A percentile compares a stretch with the other conserved stretches of the same genome.
These are phyloP conservation scores for Ceratocystis huliohia DNA, from an alignment of 2,329 filamentous ascomycete species.

Conservation along the genomic window DNA sequence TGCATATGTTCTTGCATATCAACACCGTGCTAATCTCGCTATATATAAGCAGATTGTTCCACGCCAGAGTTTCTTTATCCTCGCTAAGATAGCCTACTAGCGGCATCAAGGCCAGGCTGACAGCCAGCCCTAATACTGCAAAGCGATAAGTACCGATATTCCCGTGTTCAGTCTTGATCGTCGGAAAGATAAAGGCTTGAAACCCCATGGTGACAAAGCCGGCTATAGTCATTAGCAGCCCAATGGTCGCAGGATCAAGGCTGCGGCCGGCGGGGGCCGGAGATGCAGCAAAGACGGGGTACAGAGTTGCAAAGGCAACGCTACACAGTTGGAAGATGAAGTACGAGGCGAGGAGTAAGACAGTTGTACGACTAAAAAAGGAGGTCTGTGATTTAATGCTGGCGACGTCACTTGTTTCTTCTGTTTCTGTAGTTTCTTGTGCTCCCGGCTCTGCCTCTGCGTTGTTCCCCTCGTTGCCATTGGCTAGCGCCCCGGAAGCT, in stretches of 20 bases:
- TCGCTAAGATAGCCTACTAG: constrained; percentile 66
- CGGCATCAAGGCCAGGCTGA: constrained; percentile 78
- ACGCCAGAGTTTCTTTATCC: background rate
- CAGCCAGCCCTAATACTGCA: constrained; percentile 64
- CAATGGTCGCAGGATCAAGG: constrained; percentile 67
- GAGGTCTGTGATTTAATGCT: background rate
- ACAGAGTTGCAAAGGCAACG: constrained; percentile 88
- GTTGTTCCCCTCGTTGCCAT: background rate
- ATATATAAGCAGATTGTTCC: constrained; percentile 54
- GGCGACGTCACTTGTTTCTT: background rate
- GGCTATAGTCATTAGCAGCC: constrained; percentile 71
- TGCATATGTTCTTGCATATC: constrained; percentile 77
- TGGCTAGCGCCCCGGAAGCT: background rate
- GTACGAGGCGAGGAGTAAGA: constrained; percentile 72
- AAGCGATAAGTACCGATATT: constrained; percentile 75
- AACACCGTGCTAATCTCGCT: constrained; percentile 67
- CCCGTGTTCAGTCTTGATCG: constrained; percentile 63
- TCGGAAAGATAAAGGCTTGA: constrained; percentile 74
- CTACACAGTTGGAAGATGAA: constrained; percentile 89
- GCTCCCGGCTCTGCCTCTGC: background rate
- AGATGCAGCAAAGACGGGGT: constrained; percentile 79
- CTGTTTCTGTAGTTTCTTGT: background rate
- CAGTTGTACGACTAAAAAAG: constrained; percentile 65
- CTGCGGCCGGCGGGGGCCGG: constrained; percentile 62
- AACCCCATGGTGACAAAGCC: constrained; percentile 79